phyloP scores from a whole-genome alignment of 768 basidiomycete genomes.

The Macrolepiota dolichaula region DNA sequence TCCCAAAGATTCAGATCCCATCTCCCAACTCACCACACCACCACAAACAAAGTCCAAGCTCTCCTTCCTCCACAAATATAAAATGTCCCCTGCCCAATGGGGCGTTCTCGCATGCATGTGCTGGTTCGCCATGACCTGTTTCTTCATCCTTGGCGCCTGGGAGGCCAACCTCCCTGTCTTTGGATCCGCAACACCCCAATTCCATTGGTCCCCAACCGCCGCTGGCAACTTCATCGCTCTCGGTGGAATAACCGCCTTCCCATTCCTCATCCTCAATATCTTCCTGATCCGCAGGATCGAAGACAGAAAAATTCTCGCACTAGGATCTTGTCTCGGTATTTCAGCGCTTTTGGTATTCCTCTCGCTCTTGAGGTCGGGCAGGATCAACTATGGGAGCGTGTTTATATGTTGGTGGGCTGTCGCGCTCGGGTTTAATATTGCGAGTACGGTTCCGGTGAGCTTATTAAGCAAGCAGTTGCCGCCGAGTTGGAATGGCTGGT shows the following conservation, averaged over 20 bases:
- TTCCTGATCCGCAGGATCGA: slow-evolving; percentile 53
- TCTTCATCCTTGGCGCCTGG: slow-evolving; percentile 69
- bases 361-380: slow-evolving; percentile 36
- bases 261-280: slow-evolving; percentile 63
- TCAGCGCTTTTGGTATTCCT: slow-evolving; percentile 50
- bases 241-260: slow-evolving; percentile 57
- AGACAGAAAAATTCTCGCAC: slow-evolving; percentile 54
- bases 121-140: slow-evolving; percentile 66
- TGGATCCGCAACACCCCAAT: slow-evolving; percentile 32
- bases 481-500: slow-evolving; percentile 51
- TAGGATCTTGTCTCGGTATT: slow-evolving; percentile 48
- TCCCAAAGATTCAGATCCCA: slow-evolving; percentile 31
- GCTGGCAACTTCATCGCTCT: slow-evolving; percentile 71
- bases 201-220: slow-evolving; percentile 57
- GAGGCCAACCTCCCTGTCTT: slow-evolving; percentile 67
- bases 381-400: slow-evolving; percentile 44
- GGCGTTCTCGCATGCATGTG: slow-evolving; percentile 61
- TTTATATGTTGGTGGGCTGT: slow-evolving; percentile 53
- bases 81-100: slow-evolving; percentile 28
- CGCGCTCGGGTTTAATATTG: slow-evolving; percentile 69
- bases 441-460: slow-evolving; percentile 63
- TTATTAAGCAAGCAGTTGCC: slow-evolving; percentile 68
- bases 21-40: slow-evolving; percentile 13
- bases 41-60: slow-evolving; percentile 6
- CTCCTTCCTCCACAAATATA: slow-evolving; percentile 9